phyloP scores from a whole-genome alignment of 2,329 filamentous ascomycete genomes.

The Westerdykella sp. region DNA sequence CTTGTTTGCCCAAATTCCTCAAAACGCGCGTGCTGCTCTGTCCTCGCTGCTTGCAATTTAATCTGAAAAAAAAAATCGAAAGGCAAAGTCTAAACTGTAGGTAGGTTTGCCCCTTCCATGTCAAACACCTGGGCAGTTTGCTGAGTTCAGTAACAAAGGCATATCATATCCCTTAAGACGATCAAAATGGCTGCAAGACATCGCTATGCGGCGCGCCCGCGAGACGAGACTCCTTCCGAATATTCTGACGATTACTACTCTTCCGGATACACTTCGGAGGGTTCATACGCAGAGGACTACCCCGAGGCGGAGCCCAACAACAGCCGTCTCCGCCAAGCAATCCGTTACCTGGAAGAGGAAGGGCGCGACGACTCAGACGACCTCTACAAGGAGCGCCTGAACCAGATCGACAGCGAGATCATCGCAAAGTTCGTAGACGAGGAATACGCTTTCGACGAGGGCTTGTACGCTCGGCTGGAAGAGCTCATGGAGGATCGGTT shows the following conservation, averaged over 20 bases:
- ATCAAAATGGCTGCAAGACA: conserved; percentile 2
- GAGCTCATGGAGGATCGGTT: not conserved
- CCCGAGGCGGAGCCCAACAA: conserved; percentile 10
- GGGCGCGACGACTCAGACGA: conserved; percentile 15
- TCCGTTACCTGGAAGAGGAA: conserved; percentile 21
- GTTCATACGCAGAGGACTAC: not conserved
- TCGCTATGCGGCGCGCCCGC: not conserved
- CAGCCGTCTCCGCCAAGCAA: conserved; percentile 19
- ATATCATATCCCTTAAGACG: not conserved
- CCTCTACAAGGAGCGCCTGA: conserved; percentile 16
- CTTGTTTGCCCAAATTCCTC: conserved; percentile 2
- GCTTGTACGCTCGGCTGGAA: conserved; percentile 15
- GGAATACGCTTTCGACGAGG: conserved; percentile 13
- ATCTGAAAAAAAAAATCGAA: not conserved
- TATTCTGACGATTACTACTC: not conserved
- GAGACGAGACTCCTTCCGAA: not conserved
- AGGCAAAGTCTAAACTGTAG: not conserved
- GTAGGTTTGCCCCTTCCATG: too few relatives aligned
- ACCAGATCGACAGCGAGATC: conserved; percentile 21
- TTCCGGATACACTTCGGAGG: not conserved
- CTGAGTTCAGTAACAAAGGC: not conserved
- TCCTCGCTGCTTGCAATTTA: conserved; percentile 4
- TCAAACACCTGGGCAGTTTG: not conserved
- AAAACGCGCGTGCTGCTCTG: not conserved
- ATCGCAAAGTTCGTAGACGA: conserved; percentile 14